These are phyloP conservation scores for Colletotrichum filicis DNA, from an alignment of 2,329 filamentous ascomycete species.

Conservation along the genomic window DNA sequence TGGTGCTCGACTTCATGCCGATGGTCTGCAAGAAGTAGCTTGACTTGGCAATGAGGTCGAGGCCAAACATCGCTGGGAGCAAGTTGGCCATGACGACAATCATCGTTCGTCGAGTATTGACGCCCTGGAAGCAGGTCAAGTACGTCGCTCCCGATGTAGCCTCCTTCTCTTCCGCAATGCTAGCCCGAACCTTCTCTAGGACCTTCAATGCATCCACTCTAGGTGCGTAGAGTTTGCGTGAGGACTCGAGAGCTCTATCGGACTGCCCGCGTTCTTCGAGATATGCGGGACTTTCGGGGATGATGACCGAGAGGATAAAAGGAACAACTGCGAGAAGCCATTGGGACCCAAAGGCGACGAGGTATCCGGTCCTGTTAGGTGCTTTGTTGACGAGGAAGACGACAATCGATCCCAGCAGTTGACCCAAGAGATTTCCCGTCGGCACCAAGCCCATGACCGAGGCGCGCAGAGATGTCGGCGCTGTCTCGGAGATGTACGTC, in stretches of 20 bases:
- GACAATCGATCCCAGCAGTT: constrained; percentile 41
- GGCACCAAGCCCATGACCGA: constrained; percentile 43
- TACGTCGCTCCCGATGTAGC: constrained; percentile 47
- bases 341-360: constrained; percentile 41
- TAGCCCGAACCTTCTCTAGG: constrained; percentile 36
- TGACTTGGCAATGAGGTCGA: constrained; percentile 53
- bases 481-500: constrained; percentile 52
- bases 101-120: constrained; percentile 52
- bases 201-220: constrained; percentile 31
- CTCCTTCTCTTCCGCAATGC: constrained; percentile 55
- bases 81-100: constrained; percentile 53
- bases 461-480: constrained; percentile 41
- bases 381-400: constrained; percentile 39
- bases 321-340: constrained; percentile 38
- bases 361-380: constrained; percentile 36
- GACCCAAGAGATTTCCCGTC: constrained; percentile 41
- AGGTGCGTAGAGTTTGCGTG: constrained; percentile 38
- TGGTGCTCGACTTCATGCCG: constrained; percentile 42
- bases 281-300: constrained; percentile 42
- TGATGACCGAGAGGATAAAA: constrained; percentile 39
- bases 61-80: constrained; percentile 55
- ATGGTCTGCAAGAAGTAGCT: constrained; percentile 52
- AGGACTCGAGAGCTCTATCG: constrained; percentile 34
- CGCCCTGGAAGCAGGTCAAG: constrained; percentile 54
- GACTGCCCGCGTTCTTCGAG: constrained; percentile 37